Evolutionary conservation across 192 early-diverging fungal genomes (phyloP).

Genomic region (Umbelopsis sp.): DNA sequence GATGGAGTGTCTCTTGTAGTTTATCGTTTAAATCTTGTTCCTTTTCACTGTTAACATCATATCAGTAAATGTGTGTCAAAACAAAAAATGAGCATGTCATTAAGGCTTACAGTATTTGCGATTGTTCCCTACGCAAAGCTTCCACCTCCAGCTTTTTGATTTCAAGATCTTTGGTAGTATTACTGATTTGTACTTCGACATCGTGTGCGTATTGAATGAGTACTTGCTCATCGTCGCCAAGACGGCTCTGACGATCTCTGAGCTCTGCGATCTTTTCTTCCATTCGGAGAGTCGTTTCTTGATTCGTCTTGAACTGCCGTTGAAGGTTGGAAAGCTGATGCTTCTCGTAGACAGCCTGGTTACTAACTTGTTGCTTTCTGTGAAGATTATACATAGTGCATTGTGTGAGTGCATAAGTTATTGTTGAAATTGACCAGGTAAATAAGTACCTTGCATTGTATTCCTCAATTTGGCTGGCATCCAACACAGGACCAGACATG

Average conservation of each 20-base stretch:
- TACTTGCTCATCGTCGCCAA: slow-evolving; percentile 50
- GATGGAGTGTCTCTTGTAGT: slow-evolving; percentile 72
- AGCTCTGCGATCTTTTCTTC: slow-evolving; percentile 57
- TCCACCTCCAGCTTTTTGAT: slow-evolving; percentile 54
- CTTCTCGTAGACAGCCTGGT: slow-evolving; percentile 67
- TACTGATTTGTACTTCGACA: not conserved
- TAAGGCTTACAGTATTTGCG: slow-evolving; percentile 60
- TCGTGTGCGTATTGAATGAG: slow-evolving; percentile 35
- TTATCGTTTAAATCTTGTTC: slow-evolving; percentile 87
- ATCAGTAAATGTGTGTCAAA: not conserved
- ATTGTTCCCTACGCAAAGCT: slow-evolving; percentile 63
- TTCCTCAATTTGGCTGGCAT: slow-evolving; percentile 28
- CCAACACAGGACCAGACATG: slow-evolving; percentile 24
- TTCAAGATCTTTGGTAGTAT: slow-evolving; percentile 16
- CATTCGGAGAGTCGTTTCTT: slow-evolving; percentile 62
- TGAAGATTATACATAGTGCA: no score
- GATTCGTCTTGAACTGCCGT: slow-evolving; percentile 63
- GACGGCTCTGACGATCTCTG: slow-evolving; percentile 44
- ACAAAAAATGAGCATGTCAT: slow-evolving; percentile 27
- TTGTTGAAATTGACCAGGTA: not conserved
- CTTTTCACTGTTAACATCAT: slow-evolving; percentile 40
- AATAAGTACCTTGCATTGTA: slow-evolving; percentile 35
- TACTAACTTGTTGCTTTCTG: slow-evolving; percentile 74
- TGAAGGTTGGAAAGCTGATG: slow-evolving; percentile 68
- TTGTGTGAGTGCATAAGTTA: not conserved